phyloP scores from a whole-genome alignment of 345 rosid genomes.

The Diplotaxis tenuifolia region DNA sequence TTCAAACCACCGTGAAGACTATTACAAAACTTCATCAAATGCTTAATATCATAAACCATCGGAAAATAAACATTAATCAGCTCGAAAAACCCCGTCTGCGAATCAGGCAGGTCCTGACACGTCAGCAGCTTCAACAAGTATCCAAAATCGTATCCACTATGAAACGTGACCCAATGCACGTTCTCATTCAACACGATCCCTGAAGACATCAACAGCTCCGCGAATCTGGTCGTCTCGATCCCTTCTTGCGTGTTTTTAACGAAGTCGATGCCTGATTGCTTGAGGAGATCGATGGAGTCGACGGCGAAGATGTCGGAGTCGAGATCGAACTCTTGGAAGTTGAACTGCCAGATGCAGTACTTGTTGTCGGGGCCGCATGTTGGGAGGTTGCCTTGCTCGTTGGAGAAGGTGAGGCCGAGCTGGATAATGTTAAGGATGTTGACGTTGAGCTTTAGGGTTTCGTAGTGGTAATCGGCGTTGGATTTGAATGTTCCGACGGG shows the following conservation, averaged over 20 bases:
- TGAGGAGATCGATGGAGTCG: constrained; percentile 76
- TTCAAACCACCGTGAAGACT: no score
- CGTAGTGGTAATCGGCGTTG: constrained; percentile 63
- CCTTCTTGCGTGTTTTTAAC: constrained; percentile 61
- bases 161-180: constrained; percentile 89
- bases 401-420: constrained; percentile 77
- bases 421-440: constrained; percentile 80
- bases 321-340: constrained; percentile 68
- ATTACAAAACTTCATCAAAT: no score
- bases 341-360: constrained; percentile 85
- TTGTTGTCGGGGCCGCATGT: constrained; percentile 47
- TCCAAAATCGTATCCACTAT: constrained; percentile 93
- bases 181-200: constrained; percentile 77
- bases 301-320: constrained; percentile 61
- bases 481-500: constrained; percentile 74
- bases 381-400: constrained; percentile 76
- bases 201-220: constrained; percentile 81
- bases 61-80: constrained; percentile 73
- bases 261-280: constrained; percentile 73
- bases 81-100: constrained; percentile 58
- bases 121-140: constrained; percentile 86
- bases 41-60: constrained; percentile 72
- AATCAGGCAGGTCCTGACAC: constrained; percentile 57
- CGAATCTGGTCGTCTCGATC: constrained; percentile 56
- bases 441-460: constrained; percentile 74